Evolutionary conservation across 2,329 filamentous ascomycete genomes (phyloP), one percentile per base, ranked within the genome.

Genomic region (Rhytidhysteron rufulum): DNA sequence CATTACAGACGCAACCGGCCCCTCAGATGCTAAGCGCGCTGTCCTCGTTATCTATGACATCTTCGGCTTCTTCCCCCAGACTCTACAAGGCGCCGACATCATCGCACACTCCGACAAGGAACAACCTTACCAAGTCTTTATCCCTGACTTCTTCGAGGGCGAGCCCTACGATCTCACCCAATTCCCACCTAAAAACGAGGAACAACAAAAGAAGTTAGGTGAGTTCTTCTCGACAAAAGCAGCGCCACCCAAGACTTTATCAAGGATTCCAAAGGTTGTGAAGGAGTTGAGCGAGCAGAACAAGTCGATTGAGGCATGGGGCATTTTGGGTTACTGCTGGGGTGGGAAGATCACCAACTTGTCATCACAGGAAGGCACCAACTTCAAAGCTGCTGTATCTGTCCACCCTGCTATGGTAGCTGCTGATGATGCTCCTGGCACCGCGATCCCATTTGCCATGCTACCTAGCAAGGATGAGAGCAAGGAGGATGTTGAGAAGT

Each of bases 81-180:
- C 78, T 8, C 51, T 82, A 15, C 79, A 83, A 54, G 79, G 79
- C 33, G 78, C 79, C 47, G 79, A 83, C 50, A 82, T 82, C 53
- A 73, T 82, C 31, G 75, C 79, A 20, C 65, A 69, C 50, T 69
- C 73, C 24, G 73, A 83, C 75, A 85, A 86, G 80, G 66, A 78
- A 71, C 63, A 73, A 44, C 80, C 86, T 58, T 93, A 94, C 73
- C 82, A 82, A 53, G 86, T 95, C 51, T 89, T 90, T 68, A 90
- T 96, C 48, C 90, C 90, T 20, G 90, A 96, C 69, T 91, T 87
- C 76, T 95, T 95, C 72, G 78, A 86, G 44, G 89, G 87, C 62
- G 75, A 79, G 50, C 85, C 87, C 25, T 79, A 74, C 44, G 75
- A 78, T 50, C 78, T 82, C 53, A 69, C 68, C 37, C 80, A 77